Percentiles rank a stretch among this genome's conserved stretches.
phyloP scores from a whole-genome alignment of 345 rosid species.

The Litchi chinensis region DNA sequence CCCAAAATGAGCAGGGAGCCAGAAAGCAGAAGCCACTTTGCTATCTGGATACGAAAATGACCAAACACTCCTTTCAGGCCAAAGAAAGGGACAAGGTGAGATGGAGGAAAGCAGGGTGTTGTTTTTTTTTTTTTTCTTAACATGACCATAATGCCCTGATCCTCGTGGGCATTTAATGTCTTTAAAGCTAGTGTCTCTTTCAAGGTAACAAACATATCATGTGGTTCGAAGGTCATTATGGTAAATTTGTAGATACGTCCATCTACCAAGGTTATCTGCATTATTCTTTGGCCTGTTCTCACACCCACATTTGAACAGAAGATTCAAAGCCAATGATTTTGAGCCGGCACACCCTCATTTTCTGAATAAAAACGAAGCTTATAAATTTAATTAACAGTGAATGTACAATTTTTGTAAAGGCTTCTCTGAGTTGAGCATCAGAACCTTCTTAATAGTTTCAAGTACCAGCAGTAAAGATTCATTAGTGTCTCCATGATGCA shows the following conservation, averaged over 20 bases:
- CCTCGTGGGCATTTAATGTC: background rate
- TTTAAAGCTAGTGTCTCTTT: constrained; percentile 22
- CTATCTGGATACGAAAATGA: constrained; percentile 11
- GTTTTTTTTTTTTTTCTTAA: no score
- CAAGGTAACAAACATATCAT: background rate
- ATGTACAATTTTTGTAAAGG: no score
- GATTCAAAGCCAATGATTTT: constrained; percentile 18
- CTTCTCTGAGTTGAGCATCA: no score
- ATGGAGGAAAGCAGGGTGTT: background rate
- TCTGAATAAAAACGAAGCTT: background rate
- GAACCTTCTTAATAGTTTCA: no score
- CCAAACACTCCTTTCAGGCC: constrained; percentile 19
- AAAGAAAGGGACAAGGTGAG: constrained; percentile 17
- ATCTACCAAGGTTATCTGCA: background rate
- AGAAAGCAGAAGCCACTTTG: background rate
- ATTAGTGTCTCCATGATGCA: no score
- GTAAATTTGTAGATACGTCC: background rate
- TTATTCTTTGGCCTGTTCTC: background rate
- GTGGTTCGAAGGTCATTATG: constrained; percentile 13
- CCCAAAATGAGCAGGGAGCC: background rate
- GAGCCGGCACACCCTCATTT: background rate
- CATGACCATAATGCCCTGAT: background rate
- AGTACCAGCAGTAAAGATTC: no score
- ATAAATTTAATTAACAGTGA: background rate
- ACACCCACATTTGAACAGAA: background rate